Evolutionary conservation across 805 yeast species (phyloP).

Genomic region (Lipomyces sp.): DNA sequence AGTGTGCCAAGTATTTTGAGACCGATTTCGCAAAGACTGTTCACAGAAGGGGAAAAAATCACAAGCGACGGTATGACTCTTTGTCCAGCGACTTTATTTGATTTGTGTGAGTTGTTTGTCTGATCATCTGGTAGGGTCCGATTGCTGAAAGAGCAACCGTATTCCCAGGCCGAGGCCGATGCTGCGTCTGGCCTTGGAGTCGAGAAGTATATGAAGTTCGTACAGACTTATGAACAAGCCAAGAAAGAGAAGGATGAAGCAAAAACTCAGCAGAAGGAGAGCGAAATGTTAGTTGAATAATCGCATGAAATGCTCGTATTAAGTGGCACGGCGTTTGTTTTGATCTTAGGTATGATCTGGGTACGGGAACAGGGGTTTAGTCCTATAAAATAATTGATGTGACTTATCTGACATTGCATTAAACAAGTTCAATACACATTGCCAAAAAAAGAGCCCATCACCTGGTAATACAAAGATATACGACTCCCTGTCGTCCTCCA

Average conservation of each 20-base stretch:
- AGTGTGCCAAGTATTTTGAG: slow-evolving; percentile 91
- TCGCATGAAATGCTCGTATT: neutral
- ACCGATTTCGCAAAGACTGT: slow-evolving; percentile 70
- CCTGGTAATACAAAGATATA: neutral
- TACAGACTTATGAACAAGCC: slow-evolving; percentile 61
- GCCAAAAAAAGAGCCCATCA: neutral
- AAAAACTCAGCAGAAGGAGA: slow-evolving; percentile 54
- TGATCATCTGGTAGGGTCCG: slow-evolving; percentile 55
- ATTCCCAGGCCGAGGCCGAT: slow-evolving; percentile 84
- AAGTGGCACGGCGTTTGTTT: neutral
- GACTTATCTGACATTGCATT: neutral
- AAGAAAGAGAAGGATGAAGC: slow-evolving; percentile 55
- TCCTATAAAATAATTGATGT: neutral
- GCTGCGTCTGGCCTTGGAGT: slow-evolving; percentile 87
- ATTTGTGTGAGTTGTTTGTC: neutral
- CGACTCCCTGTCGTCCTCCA: neutral
- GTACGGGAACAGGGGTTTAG: neutral
- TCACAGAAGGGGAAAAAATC: slow-evolving; percentile 77
- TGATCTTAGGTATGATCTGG: neutral
- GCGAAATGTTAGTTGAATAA: slow-evolving; percentile 35
- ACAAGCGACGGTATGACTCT: slow-evolving; percentile 60
- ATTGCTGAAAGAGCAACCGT: slow-evolving; percentile 76
- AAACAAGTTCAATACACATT: neutral
- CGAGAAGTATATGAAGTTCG: slow-evolving; percentile 57
- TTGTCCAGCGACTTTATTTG: too few species aligned